Percentiles rank a stretch among this genome's conserved stretches.
Conservation (phyloP, 495 filamentous ascomycete species). For the Hypoxylon rickii region DNA sequence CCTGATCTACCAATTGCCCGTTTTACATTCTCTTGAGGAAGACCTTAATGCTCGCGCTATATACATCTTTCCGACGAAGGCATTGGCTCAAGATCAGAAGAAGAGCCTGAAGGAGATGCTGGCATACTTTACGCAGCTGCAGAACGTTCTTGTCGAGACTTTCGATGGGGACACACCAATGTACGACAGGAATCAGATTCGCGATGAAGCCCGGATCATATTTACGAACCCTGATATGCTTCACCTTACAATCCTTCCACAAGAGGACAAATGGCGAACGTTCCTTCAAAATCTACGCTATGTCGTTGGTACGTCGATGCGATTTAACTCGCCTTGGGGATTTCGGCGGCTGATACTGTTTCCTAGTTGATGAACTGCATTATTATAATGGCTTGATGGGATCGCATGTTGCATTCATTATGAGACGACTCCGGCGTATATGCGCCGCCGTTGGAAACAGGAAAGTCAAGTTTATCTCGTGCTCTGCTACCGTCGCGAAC, state of each 20-base stretch:
- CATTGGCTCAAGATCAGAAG: conserved; percentile 92
- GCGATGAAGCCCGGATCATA: conserved; percentile 89
- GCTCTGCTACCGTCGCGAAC: conserved; percentile 96
- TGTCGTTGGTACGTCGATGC: conserved; percentile 68
- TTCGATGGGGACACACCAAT: conserved; percentile 96
- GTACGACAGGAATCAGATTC: conserved; percentile 73
- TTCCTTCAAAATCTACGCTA: conserved; percentile 89
- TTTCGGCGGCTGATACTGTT: not conserved
- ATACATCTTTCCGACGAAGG: conserved; percentile 99
- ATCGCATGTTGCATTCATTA: conserved; percentile 91
- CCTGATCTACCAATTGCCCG: conserved; percentile 93
- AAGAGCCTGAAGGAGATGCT: conserved; percentile 86
- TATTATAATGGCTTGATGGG: conserved; percentile 97
- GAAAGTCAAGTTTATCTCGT: conserved; percentile 91
- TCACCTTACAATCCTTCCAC: conserved; percentile 89
- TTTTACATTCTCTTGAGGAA: conserved; percentile 83
- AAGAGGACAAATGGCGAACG: conserved; percentile 85
- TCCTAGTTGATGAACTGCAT: conserved; percentile 77
- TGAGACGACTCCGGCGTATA: conserved; percentile 85
- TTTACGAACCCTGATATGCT: conserved; percentile 99
- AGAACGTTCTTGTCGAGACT: conserved; percentile 80
- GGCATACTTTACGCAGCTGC: conserved; percentile 75
- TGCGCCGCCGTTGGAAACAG: conserved; percentile 91
- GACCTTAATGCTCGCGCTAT: conserved; percentile 80
- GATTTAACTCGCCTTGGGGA: not conserved